Evolutionary conservation across 75 land plant genomes (phyloP), one percentile per base, ranked within the genome.

Genomic region (Pinus taeda): DNA sequence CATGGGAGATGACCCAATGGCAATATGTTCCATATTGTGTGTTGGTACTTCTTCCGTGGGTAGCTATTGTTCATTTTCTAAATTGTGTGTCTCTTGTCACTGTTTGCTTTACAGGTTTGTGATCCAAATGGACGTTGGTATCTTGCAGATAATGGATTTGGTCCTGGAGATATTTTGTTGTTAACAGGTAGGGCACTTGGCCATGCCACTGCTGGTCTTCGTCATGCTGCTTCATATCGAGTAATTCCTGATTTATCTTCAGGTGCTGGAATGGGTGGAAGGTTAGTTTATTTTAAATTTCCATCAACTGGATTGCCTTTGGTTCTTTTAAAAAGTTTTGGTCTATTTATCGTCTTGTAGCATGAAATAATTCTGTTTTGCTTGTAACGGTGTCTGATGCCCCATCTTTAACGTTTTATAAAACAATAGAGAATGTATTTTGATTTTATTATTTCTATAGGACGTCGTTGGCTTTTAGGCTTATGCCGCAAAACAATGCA

Each of bases 61-160:
- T 42, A 69, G 53, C 0, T n/a, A 69, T 39, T 69, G 22, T 6
- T 69, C 36, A 37, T 39, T 17, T 7, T 69, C 72, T 69, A 69
- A 69, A 65, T 37, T 3, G 8, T 69, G 9, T n/a, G 8, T 3
- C 53, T 11, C 21, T 69, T 7, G 49, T 69, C 22, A 42, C 49
- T 11, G 22, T 73, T 81, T 69, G 21, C 36, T 76, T 29, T 5
- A 29, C 79, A 93, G 95, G 95, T 93, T 69, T 86, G 87, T 80
- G 95, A 92, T 72, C 84, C 92, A 69, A 95, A 87, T 86, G 95
- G 95, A 55, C 92, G 81, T 60, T 95, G 98, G 98, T 95, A 90
- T 80, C 86, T 89, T 53, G 98, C 98, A 72, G 98, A 95, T 81
- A 76, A 73, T 83, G 89, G 88, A 15, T 65, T 81, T 70, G 78